Base-by-base conservation (phyloP, 208 protist species). In the Plasmodiophora brassicae region DNA sequence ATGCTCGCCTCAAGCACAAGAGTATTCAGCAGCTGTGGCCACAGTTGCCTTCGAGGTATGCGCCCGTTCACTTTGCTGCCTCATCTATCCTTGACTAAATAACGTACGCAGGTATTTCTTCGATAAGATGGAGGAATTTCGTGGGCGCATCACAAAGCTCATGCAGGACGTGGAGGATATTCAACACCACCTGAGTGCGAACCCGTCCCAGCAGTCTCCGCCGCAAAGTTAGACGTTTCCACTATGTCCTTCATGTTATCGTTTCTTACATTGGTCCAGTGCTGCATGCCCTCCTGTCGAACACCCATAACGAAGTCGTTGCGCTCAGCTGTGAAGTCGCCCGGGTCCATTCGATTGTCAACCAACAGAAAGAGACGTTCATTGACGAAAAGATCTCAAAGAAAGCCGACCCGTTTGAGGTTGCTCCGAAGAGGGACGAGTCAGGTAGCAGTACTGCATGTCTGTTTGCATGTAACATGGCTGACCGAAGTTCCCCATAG, bases 291-390 rank as follows among this genome's bases (percentile, higher is more conserved):
- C n/a, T 78, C 32, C n/a, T 78, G 10, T 14, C n/a, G n/a, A 78
- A n/a, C n/a, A 78, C 32, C n/a, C 65, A 78, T 32, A 32, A 78
- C 65, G 65, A 78, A 78, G 32, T 5, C 14, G 65, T 36, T 36
- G n/a, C 5, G 41, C 65, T 78, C 32, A 78, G 14, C n/a, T 78
- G 32, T 8, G 65, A 5, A 5, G 5, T 78, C n/a, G 65, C 65
- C 41, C 65, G 65, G 65, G 5, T 78, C 14, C 65, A 78, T 32
- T 78, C 65, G 32, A 32, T 78, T 5, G 41, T 78, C 65, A 78
- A 78, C n/a, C 65, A 78, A 32, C 65, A 78, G 65, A 78, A 78
- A 32, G 65, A 78, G n/a, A 78, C 41, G 10, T 78, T 78, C n/a
- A 44, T 78, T n/a, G 65, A 78, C 10, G 65, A n/a, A 8, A 78